Conservation (phyloP, 768 basidiomycete genomes). For the Leccinum uliginosum region DNA sequence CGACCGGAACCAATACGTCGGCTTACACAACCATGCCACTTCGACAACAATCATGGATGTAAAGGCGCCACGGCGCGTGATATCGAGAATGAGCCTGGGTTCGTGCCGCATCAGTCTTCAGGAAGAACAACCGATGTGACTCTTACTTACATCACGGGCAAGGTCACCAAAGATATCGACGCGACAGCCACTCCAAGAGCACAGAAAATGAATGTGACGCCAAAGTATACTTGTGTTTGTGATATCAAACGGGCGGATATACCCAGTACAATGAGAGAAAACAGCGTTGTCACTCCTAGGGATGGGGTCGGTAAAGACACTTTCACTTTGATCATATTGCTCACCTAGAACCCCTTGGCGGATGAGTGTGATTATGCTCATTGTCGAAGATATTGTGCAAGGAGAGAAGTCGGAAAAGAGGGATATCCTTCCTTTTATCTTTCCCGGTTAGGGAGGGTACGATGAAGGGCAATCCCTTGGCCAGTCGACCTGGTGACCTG, state of each 20-base stretch:
- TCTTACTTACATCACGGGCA: constrained; percentile 25
- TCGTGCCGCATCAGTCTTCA: not conserved
- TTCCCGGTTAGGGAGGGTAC: not conserved
- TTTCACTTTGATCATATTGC: not conserved
- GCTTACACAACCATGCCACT: constrained; percentile 35
- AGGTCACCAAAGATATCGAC: constrained; percentile 26
- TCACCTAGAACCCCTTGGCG: constrained; percentile 24
- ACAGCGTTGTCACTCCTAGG: constrained; percentile 15
- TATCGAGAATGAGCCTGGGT: constrained; percentile 36
- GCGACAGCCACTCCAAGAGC: constrained; percentile 28
- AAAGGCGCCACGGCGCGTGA: constrained; percentile 32
- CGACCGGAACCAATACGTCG: not conserved
- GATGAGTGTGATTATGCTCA: constrained; percentile 10
- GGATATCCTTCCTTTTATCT: constrained; percentile 1
- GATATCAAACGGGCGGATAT: constrained; percentile 27
- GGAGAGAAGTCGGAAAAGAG: not conserved
- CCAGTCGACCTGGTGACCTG: not conserved
- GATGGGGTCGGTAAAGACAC: constrained; percentile 1
- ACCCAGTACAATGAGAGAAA: constrained; percentile 31
- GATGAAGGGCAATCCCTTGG: not conserved
- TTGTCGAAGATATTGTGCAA: constrained; percentile 1
- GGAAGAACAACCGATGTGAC: not conserved
- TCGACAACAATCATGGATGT: constrained; percentile 38
- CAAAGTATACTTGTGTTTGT: constrained; percentile 9
- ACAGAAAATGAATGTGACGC: constrained; percentile 17